Evolutionary conservation across 73 alveolate genomes (phyloP).

Genomic region (Stentor roeselii): DNA sequence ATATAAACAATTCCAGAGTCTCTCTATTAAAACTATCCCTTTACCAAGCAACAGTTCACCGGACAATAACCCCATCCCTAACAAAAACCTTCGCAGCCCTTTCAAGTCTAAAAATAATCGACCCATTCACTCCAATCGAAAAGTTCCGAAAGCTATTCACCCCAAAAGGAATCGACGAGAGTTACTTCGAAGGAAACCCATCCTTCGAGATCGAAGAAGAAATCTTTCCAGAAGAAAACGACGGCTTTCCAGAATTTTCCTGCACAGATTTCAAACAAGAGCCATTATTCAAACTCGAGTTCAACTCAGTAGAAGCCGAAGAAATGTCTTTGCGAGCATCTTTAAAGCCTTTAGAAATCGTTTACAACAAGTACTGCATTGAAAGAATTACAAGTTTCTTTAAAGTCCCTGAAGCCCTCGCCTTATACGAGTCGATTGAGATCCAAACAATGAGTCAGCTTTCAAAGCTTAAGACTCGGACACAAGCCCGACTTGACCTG

Average conservation of each 20-base stretch:
- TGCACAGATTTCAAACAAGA: background rate
- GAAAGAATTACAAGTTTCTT: background rate
- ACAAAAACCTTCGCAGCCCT: background rate
- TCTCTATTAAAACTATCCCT: slow-evolving; percentile 8
- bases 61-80: background rate
- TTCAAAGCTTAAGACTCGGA: background rate
- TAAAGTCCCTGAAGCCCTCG: slow-evolving; percentile 21
- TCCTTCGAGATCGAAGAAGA: slow-evolving; percentile 12
- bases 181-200: background rate
- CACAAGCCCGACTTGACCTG: slow-evolving; percentile 20
- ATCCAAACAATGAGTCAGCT: slow-evolving; percentile 22
- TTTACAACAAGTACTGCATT: background rate
- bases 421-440: slow-evolving; percentile 19
- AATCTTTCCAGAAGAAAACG: slow-evolving; percentile 23
- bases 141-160: slow-evolving; percentile 10
- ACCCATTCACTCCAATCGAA: slow-evolving; percentile 18
- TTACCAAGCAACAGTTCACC: background rate
- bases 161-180: slow-evolving; percentile 13
- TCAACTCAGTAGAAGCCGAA: background rate
- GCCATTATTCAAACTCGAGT: background rate
- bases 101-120: background rate
- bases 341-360: slow-evolving; percentile 9
- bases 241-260: slow-evolving; percentile 18
- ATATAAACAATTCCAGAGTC: background rate
- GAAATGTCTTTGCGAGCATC: background rate